Base-by-base conservation (phyloP, 495 filamentous ascomycete genomes). In the Massariosphaeria phaeospora region DNA sequence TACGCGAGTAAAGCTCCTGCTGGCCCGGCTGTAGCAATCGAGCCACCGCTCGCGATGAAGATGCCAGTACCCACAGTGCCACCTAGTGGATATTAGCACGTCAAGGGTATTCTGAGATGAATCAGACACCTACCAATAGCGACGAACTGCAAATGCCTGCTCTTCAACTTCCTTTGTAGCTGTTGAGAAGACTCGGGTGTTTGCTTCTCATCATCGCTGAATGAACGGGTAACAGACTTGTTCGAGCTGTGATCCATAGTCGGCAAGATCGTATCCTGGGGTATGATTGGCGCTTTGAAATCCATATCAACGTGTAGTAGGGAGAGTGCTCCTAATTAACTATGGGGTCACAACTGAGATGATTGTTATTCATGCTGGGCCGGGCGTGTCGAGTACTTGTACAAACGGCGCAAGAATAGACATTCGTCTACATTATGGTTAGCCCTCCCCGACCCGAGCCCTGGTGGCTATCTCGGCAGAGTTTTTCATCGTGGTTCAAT, bases 91-190 rank as follows among this genome's bases (percentile, higher is more conserved):
- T 3, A 18, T 57, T 34, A 59, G 50, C 15, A 12, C 20, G 11
- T 7, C 0, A 31, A 3, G 20, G n/a, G 9, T 1, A 15, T 34
- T 17, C 9, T 9, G n/a, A 25, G 25, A 11, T 2, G 35, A 23
- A 17, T 46, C 40, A 25, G n/a, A 38, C 52, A 38, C 57, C 45
- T 65, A 78, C 82, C 84, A 59, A 88, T 83, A 43, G 84, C 84
- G 67, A 87, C 85, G 80, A 88, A 85, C 53, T 87, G 84, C 76
- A 86, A 79, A 60, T 88, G 84, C 25, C 83, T 75, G 36, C 70
- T 68, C 58, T 78, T 71, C 33, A 82, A 59, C 36, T 70, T 69
- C 29, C 75, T 64, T 30, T 68, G 63, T 13, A 78, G 66, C 42
- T 34, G 20, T 10, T 50, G 29, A 1, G 31, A 6, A 23, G 29